Conservation (phyloP, 805 yeast species). For the Wickerhamomyces pijperi region DNA sequence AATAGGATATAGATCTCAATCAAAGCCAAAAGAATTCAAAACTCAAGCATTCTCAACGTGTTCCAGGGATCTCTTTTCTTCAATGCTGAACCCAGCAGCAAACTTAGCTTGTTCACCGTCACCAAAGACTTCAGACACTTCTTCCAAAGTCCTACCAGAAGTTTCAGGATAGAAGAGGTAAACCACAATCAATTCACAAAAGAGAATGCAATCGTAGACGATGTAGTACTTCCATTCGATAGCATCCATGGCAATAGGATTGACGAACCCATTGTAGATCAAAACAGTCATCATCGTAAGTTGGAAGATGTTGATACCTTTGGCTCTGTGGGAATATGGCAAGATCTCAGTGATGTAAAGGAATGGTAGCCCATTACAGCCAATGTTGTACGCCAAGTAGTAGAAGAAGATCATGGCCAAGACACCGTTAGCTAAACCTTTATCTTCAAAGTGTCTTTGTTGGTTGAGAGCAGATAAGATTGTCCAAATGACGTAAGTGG, state of each 20-base stretch:
- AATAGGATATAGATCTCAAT: too few species aligned
- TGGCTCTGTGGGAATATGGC: slow-evolving; percentile 21
- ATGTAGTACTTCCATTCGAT: slow-evolving; percentile 26
- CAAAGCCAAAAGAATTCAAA: too few species aligned
- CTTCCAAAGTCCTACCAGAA: slow-evolving; percentile 27
- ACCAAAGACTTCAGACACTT: slow-evolving; percentile 18
- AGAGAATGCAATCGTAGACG: slow-evolving; percentile 21
- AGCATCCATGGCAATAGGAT: slow-evolving; percentile 26
- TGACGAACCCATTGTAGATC: slow-evolving; percentile 23
- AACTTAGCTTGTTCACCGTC: neutral
- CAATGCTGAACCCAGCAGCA: too few species aligned
- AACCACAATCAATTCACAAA: slow-evolving; percentile 19
- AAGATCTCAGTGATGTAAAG: slow-evolving; percentile 32
- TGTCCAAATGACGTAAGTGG: slow-evolving; percentile 30
- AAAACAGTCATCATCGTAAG: slow-evolving; percentile 11
- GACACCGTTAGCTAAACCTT: slow-evolving; percentile 31
- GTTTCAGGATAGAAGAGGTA: slow-evolving; percentile 26
- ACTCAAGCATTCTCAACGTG: too few species aligned
- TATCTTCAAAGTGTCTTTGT: slow-evolving; percentile 26
- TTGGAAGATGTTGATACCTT: slow-evolving; percentile 13
- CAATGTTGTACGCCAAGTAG: slow-evolving; percentile 28
- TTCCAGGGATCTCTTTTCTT: too few species aligned
- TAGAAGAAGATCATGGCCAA: slow-evolving; percentile 38
- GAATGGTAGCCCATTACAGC: slow-evolving; percentile 33
- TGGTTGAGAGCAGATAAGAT: slow-evolving; percentile 33